These are phyloP conservation scores for Sporothrix pallida DNA, from an alignment of 2,329 filamentous ascomycete species.

Conservation along the genomic window DNA sequence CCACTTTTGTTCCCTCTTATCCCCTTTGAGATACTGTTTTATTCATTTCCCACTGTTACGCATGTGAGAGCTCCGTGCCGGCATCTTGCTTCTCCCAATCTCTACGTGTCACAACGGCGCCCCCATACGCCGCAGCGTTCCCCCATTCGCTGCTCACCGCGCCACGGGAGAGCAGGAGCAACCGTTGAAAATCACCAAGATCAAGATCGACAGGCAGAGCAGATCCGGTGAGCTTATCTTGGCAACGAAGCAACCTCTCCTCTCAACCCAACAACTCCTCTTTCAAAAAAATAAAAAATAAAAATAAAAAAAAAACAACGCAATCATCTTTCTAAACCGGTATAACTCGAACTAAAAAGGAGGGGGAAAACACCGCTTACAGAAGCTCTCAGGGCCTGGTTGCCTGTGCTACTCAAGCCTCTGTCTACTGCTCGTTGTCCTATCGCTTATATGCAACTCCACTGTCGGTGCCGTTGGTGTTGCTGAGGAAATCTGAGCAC, in stretches of 20 bases:
- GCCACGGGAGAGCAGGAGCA: background rate
- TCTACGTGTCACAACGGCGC: background rate
- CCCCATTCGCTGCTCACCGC: slow-evolving; percentile 7
- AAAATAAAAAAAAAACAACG: background rate
- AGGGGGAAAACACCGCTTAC: background rate
- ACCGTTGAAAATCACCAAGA: background rate
- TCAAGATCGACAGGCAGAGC: background rate
- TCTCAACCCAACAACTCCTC: background rate
- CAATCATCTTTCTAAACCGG: background rate
- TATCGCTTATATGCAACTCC: slow-evolving; percentile 37
- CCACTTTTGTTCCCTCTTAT: background rate
- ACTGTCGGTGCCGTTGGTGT: slow-evolving; percentile 12
- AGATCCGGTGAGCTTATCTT: background rate
- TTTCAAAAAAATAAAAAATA: no score
- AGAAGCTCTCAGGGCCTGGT: background rate
- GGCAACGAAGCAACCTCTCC: background rate
- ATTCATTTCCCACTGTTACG: background rate
- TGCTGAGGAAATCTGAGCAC: slow-evolving; percentile 25
- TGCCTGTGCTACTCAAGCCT: slow-evolving; percentile 6
- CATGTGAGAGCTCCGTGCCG: background rate
- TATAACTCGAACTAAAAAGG: background rate
- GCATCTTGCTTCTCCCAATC: background rate
- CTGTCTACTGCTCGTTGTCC: slow-evolving; percentile 19
- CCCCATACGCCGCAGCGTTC: background rate
- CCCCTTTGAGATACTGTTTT: background rate